Percentiles rank a stretch among this genome's conserved stretches.
These are phyloP conservation scores for Daldinia grandis DNA, from an alignment of 495 filamentous ascomycete species.

Conservation along the genomic window DNA sequence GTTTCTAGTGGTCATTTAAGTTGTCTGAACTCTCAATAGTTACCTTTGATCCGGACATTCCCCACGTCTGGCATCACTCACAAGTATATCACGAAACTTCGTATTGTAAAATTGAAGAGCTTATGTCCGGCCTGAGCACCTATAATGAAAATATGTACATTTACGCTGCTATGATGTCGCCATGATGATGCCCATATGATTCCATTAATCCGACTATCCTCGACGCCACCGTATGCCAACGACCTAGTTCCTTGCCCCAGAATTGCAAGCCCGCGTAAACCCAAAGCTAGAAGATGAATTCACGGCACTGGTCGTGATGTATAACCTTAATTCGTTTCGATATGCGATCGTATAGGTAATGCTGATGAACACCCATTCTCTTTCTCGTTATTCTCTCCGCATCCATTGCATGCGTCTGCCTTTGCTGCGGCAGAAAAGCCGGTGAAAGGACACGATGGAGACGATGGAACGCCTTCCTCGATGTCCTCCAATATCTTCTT, in stretches of 20 bases:
- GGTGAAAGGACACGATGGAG: constrained; percentile 37
- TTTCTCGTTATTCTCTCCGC: constrained; percentile 26
- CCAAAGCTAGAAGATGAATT: background rate
- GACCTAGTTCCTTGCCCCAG: background rate
- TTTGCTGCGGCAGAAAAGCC: constrained; percentile 29
- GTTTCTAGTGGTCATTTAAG: too few relatives aligned
- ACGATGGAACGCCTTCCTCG: constrained; percentile 34
- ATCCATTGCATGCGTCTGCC: constrained; percentile 29
- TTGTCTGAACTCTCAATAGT: too few relatives aligned
- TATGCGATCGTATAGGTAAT: constrained; percentile 28
- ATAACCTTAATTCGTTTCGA: constrained; percentile 22
- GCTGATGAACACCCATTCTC: constrained; percentile 22
- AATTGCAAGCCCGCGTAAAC: background rate
- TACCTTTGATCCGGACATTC: too few relatives aligned
- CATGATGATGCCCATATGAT: background rate
- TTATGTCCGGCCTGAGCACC: background rate
- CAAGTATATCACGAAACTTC: background rate
- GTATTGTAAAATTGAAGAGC: background rate
- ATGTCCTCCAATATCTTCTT: constrained; percentile 53
- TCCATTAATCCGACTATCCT: background rate
- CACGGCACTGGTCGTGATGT: background rate
- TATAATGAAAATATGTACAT: background rate
- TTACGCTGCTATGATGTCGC: background rate
- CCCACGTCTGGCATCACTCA: background rate
- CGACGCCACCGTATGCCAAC: background rate